phyloP scores from a whole-genome alignment of 2,329 filamentous ascomycete species.

The Colletotrichum tabaci region DNA sequence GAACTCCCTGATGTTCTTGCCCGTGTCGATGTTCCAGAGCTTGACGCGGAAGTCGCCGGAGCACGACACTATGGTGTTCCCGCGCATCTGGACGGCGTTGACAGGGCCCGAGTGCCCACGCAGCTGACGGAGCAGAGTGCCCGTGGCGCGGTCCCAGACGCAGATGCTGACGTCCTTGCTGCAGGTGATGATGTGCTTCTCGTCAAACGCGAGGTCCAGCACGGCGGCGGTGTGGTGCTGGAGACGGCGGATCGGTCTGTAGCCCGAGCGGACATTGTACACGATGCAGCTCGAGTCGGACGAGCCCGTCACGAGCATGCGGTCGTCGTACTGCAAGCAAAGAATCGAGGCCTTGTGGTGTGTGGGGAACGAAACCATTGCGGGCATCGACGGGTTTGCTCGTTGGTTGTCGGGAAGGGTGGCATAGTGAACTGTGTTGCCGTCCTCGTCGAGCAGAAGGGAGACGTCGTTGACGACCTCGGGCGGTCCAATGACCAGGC shows the following conservation, averaged over 20 bases:
- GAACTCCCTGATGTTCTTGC: slow-evolving; percentile 91
- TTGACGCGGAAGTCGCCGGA: slow-evolving; percentile 94
- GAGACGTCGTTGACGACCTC: slow-evolving; percentile 69
- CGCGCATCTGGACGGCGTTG: slow-evolving; percentile 95
- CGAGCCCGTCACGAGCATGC: slow-evolving; percentile 94
- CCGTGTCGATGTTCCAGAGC: slow-evolving; percentile 94
- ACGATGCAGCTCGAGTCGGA: slow-evolving; percentile 94
- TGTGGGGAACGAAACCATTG: slow-evolving; percentile 69
- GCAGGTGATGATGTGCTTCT: slow-evolving; percentile 94
- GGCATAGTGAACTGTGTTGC: slow-evolving; percentile 69
- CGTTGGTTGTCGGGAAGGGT: slow-evolving; percentile 65
- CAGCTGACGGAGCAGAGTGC: slow-evolving; percentile 82
- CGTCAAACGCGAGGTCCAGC: slow-evolving; percentile 93
- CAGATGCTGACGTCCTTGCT: slow-evolving; percentile 96
- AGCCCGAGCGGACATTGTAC: slow-evolving; percentile 85
- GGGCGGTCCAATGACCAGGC: slow-evolving; percentile 87
- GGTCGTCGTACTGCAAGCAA: slow-evolving; percentile 93
- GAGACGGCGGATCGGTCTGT: slow-evolving; percentile 84
- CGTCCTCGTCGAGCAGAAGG: slow-evolving; percentile 67
- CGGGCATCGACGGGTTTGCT: slow-evolving; percentile 65
- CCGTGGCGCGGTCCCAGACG: slow-evolving; percentile 91
- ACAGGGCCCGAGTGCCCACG: slow-evolving; percentile 92
- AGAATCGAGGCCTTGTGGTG: slow-evolving; percentile 95
- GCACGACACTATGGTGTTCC: slow-evolving; percentile 92
- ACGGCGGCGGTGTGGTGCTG: slow-evolving; percentile 88